phyloP scores from a whole-genome alignment of 83 land plant species.

The Larix sibirica region DNA sequence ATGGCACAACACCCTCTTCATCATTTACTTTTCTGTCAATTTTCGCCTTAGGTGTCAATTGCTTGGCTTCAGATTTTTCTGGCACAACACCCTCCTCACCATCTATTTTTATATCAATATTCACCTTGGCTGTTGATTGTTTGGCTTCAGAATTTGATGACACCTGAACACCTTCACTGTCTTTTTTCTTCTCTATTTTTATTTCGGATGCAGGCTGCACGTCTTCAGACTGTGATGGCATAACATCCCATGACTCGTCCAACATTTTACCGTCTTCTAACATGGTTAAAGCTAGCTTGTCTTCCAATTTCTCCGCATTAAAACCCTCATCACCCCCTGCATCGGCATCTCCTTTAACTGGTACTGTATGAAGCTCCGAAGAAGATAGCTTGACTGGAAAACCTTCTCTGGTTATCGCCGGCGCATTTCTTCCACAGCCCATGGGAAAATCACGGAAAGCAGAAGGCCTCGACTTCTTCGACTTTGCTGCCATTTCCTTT shows the following conservation, averaged over 20 bases:
- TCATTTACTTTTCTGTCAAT: not conserved
- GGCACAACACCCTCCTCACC: not conserved
- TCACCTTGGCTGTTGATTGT: not conserved
- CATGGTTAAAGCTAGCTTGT: not conserved
- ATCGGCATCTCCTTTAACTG: not conserved
- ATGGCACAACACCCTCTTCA: not conserved
- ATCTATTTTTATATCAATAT: not conserved
- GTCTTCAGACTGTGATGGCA: not conserved
- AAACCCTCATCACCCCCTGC: not conserved
- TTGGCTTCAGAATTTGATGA: not conserved
- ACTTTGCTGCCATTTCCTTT: too few relatives aligned
- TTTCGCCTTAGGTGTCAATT: not conserved
- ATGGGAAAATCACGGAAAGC: slow-evolving; percentile 16
- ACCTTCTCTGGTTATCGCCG: not conserved
- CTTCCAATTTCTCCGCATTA: not conserved
- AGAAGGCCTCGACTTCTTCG: slow-evolving; percentile 3
- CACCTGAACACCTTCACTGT: not conserved
- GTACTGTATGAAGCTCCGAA: not conserved
- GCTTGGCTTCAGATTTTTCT: not conserved
- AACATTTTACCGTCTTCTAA: not conserved
- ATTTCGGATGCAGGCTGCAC: not conserved
- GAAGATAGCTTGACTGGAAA: not conserved
- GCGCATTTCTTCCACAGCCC: slow-evolving; percentile 16
- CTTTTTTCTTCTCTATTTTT: not conserved
- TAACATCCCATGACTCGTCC: not conserved